Percentiles rank a stretch among this genome's conserved stretches.
These are phyloP conservation scores for Podila epicladia DNA, from an alignment of 192 early-diverging fungal genomes.

Conservation along the genomic window DNA sequence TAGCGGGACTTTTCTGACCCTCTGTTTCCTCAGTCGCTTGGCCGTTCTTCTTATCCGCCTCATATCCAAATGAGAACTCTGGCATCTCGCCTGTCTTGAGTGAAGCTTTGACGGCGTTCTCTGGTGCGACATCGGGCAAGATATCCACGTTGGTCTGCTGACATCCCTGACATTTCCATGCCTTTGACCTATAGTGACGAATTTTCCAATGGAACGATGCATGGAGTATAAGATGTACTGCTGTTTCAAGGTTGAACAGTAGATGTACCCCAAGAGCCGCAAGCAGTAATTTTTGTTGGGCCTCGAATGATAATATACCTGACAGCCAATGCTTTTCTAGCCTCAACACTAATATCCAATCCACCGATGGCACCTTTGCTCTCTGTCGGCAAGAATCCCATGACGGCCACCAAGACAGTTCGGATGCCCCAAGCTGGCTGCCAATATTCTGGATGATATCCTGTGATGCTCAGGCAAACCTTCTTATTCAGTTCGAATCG, in stretches of 20 bases:
- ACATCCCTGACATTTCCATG: conserved; percentile 51
- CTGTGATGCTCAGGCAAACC: conserved; percentile 94
- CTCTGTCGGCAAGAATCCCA: conserved; percentile 91
- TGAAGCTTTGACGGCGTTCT: conserved; percentile 35
- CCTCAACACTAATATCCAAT: conserved; percentile 74
- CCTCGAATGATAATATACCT: conserved; percentile 40
- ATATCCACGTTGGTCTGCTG: conserved; percentile 39
- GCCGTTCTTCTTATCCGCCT: conserved; percentile 40
- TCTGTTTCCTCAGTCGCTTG: not conserved
- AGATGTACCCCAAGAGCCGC: not conserved
- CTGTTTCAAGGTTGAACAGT: too few species aligned
- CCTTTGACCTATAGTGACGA: conserved; percentile 36
- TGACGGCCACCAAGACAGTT: conserved; percentile 87
- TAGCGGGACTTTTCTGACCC: not conserved
- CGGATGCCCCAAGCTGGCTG: conserved; percentile 97
- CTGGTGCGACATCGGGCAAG: conserved; percentile 48
- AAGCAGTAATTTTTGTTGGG: not conserved
- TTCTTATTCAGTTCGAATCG: conserved; percentile 94
- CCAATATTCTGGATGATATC: conserved; percentile 96
- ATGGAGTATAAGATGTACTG: too few species aligned
- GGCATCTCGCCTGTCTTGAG: conserved; percentile 46
- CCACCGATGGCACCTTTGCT: conserved; percentile 86
- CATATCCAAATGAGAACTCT: conserved; percentile 51
- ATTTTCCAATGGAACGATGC: not conserved
- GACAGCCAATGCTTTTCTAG: conserved; percentile 68